A percentile compares a stretch with the other conserved stretches of the same genome.
These are phyloP conservation scores for Geotrichum australiense DNA, from an alignment of 1,139 yeast genomes.

Conservation along the genomic window DNA sequence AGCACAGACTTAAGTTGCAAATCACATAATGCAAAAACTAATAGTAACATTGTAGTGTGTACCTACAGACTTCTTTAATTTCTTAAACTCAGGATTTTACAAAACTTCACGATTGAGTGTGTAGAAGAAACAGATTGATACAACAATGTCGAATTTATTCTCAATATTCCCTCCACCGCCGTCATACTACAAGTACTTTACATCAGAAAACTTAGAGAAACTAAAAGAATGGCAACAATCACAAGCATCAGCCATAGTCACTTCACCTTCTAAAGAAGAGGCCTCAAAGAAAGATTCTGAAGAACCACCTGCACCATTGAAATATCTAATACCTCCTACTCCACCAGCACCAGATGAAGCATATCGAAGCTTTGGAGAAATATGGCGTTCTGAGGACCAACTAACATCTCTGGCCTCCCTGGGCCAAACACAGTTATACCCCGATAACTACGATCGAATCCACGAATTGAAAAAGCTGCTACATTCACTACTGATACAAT, in stretches of 20 bases:
- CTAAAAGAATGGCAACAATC: conserved; percentile 29
- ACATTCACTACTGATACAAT: conserved; percentile 62
- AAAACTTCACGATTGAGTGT: no score
- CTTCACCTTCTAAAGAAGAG: conserved; percentile 8
- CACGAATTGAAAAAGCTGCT: conserved; percentile 61
- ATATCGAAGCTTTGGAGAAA: conserved; percentile 72
- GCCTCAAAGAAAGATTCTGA: conserved; percentile 2
- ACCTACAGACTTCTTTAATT: no score
- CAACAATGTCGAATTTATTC: conserved; percentile 39
- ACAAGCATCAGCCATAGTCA: conserved; percentile 1
- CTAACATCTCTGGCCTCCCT: conserved; percentile 59
- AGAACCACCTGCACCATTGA: conserved; percentile 32
- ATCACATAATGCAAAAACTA: no score
- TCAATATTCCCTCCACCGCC: conserved; percentile 88
- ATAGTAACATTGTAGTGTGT: no score
- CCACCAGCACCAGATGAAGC: conserved; percentile 48
- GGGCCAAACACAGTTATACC: conserved; percentile 62
- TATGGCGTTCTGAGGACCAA: conserved; percentile 71
- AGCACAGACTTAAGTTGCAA: no score
- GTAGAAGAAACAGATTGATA: no score
- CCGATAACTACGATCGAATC: conserved; percentile 39
- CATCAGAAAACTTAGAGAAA: conserved; percentile 48
- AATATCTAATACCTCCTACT: conserved; percentile 57
- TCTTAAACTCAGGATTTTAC: no score
- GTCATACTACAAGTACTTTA: conserved; percentile 60